Base-by-base conservation (phyloP, 208 protist species). In the Tetramitus jugosus region DNA sequence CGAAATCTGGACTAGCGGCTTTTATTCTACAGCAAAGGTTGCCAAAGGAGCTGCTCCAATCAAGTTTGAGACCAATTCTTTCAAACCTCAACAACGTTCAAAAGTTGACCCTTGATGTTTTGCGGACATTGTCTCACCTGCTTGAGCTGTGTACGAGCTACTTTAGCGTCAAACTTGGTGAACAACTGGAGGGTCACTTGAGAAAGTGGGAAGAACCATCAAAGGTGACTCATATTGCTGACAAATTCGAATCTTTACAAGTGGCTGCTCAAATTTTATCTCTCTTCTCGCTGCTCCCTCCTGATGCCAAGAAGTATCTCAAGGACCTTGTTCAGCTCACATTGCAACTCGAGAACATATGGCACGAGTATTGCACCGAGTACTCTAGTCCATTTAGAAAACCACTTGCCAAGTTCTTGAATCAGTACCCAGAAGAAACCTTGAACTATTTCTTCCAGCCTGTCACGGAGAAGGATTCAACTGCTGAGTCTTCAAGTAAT, bases 331-430 rank as follows among this genome's bases (percentile, higher is more conserved):
- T 61, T 14, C 6, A 2, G 0, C 14, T 60, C 10, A 37, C 29
- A n/a, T 1, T 76, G n/a, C 29, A 61, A 39, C 31, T 76, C 8
- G 69, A 76, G 40, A 31, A 52, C 1, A 23, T 43, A 31, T 76
- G 69, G 45, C 0, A 52, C n/a, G 33, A 61, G 8, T 13, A 60
- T 20, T 67, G 4, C 31, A 74, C 7, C 20, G 37, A 76, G 17
- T 37, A 6, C 20, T 29, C 40, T 7, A 39, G 3, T 53, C 69
- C 69, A 31, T 76, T 76, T 60, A 42, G 45, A 33, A 29, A 52
- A 39, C 69, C 69, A 31, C 33, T 76, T 43, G n/a, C 29, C 3
- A 76, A 76, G 13, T 76, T 43, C 60, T 60, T 76, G 10, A 43
- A 37, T 35, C 26, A 39, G 2, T 76, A 60, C 60, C 33, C 43